Base-by-base conservation (phyloP, 345 rosid species). In the Psidium friedrichsthalianum region DNA sequence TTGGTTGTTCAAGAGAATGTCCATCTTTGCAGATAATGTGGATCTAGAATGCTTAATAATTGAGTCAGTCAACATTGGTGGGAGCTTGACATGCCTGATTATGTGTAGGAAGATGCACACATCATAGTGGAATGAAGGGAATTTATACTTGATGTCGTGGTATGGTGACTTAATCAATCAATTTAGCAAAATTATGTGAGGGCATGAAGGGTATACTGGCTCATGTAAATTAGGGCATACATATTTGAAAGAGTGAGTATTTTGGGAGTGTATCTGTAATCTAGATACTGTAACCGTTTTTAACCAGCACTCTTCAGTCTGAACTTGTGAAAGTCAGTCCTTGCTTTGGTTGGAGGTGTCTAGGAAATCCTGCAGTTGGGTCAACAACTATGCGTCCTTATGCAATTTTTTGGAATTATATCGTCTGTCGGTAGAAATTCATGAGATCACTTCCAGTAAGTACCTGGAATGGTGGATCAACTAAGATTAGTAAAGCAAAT, bases 261-360 rank as follows among this genome's bases (percentile, higher is more conserved):
- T 32, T 69, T 18, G 44, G 13, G 78, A 32, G 44, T 69, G 32
- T 40, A 32, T 69, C 24, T 16, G 6, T 32, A 32, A 32, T 69
- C 1, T 32, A 69, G 47, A 2, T 18, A 8, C 13, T 32, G 78
- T 18, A 69, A 69, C 76, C 0, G 7, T 69, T 69, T 69, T 32
- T 36, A 2, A 2, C 47, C 0, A 5, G 25, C 25, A 8, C 47
- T 69, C 47, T 0, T 22, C 2, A 0, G 47, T 69, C 13, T 69
- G 80, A 69, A 69, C 80, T 69, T 0, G 0, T 69, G 13, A 0
- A 69, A 69, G 25, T 18, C 47, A 36, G 80, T 36, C 47, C 80
- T 69, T 16, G 42, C 42, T 69, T 4, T 69, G 25, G 7, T 69
- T 18, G 47, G 47, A 69, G 80, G 80, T 69, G 47, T 69, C 80